Base-by-base conservation (phyloP, 2,329 filamentous ascomycete species). In the Colletotrichum euphorbiae region DNA sequence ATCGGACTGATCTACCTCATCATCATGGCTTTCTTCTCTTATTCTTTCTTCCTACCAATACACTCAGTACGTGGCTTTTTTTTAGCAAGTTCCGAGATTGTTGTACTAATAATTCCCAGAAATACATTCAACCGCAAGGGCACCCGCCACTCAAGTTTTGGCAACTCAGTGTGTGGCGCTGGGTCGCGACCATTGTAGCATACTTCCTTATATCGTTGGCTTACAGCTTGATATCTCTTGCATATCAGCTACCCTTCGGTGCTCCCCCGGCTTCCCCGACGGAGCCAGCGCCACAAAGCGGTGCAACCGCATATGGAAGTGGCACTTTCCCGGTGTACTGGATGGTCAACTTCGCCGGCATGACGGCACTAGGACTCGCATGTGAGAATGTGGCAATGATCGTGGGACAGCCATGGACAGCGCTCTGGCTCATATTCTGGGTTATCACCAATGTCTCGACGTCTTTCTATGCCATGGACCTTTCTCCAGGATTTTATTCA, bases 1-100 rank as follows among this genome's bases (percentile, higher is more conserved):
- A 89, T 91, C 60, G 88, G 88, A 0, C 77, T 91, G 31, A 90
- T 91, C 71, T 91, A 91, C 73, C 78, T 90, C 2, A 90, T 91
- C 72, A 90, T 91, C 72, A 81, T 91, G 45, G 86, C 87, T 0
- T 91, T 91, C 79, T 90, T 91, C 79, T 87, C 84, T 31, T 90
- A 89, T 75, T 81, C 84, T 0, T 91, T 91, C 78, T 88, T 90
- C 72, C 79, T 91, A 50, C 89, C 89, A 0, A 85, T 90, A 13
- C 88, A 91, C 74, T 83, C 82, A 71, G 84, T 78, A 69, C 60
- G 74, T 60, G 2, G 6, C 4, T 2, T 11, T 13, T 17, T 3
- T 52, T 12, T 24, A 15, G 3, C 13, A 8, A 11, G 15, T 7
- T 13, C n/a, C 15, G 6, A 6, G 28, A 8, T 28, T 8, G 7